Percentiles rank a stretch among this genome's conserved stretches.
These are phyloP conservation scores for Suillus sp. DNA, from an alignment of 768 basidiomycete genomes.

Conservation along the genomic window DNA sequence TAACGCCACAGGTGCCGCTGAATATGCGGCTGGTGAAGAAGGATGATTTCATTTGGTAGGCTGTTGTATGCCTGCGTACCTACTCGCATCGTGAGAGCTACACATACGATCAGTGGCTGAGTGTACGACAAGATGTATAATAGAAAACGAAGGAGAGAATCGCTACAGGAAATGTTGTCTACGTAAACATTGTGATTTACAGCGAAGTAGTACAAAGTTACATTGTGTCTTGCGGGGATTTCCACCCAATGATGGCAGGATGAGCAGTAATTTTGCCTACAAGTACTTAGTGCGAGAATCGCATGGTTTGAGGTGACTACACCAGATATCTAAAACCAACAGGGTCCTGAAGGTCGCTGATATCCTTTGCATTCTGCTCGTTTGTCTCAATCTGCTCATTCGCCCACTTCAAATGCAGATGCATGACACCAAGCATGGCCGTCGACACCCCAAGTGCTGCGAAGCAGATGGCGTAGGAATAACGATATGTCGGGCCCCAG, in stretches of 20 bases:
- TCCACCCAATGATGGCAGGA: neutral
- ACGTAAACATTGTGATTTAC: neutral
- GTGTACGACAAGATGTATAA: neutral
- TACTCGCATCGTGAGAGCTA: neutral
- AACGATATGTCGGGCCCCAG: constrained; percentile 68
- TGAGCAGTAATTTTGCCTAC: neutral
- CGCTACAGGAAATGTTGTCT: neutral
- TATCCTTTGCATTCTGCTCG: constrained; percentile 23
- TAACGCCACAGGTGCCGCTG: constrained; percentile 17
- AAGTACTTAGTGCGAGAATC: neutral
- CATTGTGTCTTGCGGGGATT: neutral
- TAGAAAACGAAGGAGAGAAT: neutral
- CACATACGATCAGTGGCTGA: neutral
- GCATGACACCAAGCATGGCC: constrained; percentile 47
- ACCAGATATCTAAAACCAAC: constrained; percentile 10
- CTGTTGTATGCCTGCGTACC: neutral
- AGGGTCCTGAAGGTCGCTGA: neutral
- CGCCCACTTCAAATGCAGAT: constrained; percentile 40
- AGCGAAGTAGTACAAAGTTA: neutral
- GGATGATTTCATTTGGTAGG: constrained; percentile 3
- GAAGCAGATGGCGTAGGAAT: constrained; percentile 72
- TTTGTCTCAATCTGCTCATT: constrained; percentile 40
- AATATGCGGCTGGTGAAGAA: constrained; percentile 1
- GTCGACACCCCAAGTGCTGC: constrained; percentile 51
- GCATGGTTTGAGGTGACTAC: neutral